phyloP scores from a whole-genome alignment of 2,329 filamentous ascomycete genomes.

The Xylaria sp. region DNA sequence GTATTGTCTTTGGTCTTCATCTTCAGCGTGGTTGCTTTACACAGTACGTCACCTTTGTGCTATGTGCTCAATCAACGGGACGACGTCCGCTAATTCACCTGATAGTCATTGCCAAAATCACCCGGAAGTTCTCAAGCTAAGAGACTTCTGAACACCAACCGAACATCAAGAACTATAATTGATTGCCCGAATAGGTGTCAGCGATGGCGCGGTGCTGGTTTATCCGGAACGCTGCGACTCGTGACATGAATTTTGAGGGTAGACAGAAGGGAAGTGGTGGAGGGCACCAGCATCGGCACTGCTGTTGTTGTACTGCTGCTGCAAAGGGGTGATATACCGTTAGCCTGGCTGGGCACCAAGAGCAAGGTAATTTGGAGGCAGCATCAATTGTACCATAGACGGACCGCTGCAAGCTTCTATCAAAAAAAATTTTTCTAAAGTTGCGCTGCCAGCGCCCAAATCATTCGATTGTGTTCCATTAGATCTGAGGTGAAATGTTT shows the following conservation, averaged over 20 bases:
- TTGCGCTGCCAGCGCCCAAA: background rate
- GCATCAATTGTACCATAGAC: constrained; percentile 38
- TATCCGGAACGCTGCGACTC: constrained; percentile 34
- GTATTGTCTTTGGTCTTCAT: constrained; percentile 98
- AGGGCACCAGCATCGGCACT: constrained; percentile 11
- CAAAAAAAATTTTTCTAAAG: constrained; percentile 33
- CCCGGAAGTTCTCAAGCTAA: constrained; percentile 80
- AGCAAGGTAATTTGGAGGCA: constrained; percentile 18
- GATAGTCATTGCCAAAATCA: constrained; percentile 92
- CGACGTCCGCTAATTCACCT: constrained; percentile 24
- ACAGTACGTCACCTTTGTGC: constrained; percentile 70
- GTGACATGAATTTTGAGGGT: constrained; percentile 14
- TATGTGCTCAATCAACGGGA: background rate
- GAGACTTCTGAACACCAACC: constrained; percentile 17
- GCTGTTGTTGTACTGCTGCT: constrained; percentile 10
- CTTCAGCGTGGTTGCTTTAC: constrained; percentile 95
- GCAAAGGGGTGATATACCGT: constrained; percentile 2
- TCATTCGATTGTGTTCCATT: background rate
- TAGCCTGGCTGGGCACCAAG: constrained; percentile 11
- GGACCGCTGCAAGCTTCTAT: constrained; percentile 33
- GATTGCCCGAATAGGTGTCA: constrained; percentile 10
- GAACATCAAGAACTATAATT: constrained; percentile 10
- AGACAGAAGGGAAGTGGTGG: background rate
- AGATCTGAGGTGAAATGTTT: too few species aligned
- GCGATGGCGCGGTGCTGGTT: constrained; percentile 34